Conservation (phyloP, 805 yeast genomes). For the Ogataea nonfermentans region DNA sequence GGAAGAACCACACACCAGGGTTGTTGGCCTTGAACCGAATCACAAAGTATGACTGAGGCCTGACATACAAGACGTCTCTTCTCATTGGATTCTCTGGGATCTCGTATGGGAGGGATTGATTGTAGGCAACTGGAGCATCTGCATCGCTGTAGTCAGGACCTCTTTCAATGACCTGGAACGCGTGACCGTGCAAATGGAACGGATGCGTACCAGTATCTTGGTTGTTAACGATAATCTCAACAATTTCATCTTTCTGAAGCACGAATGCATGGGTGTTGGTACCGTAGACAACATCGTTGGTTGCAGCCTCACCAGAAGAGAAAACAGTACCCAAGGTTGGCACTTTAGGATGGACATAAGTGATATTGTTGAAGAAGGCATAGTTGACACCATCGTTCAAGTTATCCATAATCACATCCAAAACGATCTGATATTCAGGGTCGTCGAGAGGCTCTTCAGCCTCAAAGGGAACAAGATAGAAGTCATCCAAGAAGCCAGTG, state of each 20-base stretch:
- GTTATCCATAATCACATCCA: slow-evolving; percentile 82
- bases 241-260: slow-evolving; percentile 59
- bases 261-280: slow-evolving; percentile 75
- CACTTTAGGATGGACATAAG: slow-evolving; percentile 77
- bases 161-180: slow-evolving; percentile 78
- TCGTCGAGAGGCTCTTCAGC: slow-evolving; percentile 56
- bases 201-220: slow-evolving; percentile 93
- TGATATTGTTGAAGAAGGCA: slow-evolving; percentile 91
- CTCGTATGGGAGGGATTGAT: slow-evolving; percentile 47
- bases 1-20: slow-evolving; percentile 99
- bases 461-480: slow-evolving; percentile 63
- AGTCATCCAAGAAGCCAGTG: slow-evolving; percentile 66
- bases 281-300: slow-evolving; percentile 64
- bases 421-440: slow-evolving; percentile 65
- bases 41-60: slow-evolving; percentile 82
- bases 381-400: slow-evolving; percentile 85
- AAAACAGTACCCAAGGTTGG: slow-evolving; percentile 82
- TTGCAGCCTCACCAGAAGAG: slow-evolving; percentile 61
- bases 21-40: slow-evolving; percentile 87
- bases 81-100: slow-evolving; percentile 76
- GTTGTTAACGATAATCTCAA: slow-evolving; percentile 84
- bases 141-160: slow-evolving; percentile 57
- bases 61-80: slow-evolving; percentile 78
- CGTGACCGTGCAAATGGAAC: slow-evolving; percentile 95
- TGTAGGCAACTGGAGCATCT: slow-evolving; percentile 55